Conservation (phyloP, 257 asterid species). For the Catharanthus roseus region DNA sequence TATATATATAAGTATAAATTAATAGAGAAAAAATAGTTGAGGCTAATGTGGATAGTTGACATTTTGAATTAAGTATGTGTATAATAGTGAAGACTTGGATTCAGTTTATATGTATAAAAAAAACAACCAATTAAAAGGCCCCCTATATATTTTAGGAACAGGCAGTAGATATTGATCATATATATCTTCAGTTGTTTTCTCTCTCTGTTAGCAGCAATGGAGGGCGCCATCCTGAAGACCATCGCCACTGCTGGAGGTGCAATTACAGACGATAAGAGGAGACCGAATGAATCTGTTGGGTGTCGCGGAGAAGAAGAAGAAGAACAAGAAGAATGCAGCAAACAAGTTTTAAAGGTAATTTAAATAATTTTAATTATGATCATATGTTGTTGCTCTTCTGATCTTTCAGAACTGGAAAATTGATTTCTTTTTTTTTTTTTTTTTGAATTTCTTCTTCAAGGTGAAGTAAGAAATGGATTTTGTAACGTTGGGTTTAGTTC, state of each 20-base stretch:
- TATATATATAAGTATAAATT: background rate
- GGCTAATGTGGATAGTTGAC: slow-evolving; percentile 19
- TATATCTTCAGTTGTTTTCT: no score
- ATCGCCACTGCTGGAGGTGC: background rate
- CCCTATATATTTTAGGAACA: no score
- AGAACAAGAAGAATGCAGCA: background rate
- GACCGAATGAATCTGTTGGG: background rate
- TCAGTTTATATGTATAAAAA: background rate
- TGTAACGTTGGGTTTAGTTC: no score
- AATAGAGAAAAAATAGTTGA: background rate
- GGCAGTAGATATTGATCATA: no score
- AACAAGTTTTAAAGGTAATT: slow-evolving; percentile 22
- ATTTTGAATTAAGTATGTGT: slow-evolving; percentile 13
- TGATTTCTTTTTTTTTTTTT: no score
- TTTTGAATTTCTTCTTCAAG: no score
- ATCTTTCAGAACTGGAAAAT: no score
- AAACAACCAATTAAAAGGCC: slow-evolving; percentile 1
- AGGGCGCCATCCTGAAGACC: slow-evolving; percentile 9
- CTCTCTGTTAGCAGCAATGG: slow-evolving; percentile 9
- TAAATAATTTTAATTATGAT: background rate
- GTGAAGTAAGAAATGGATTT: no score
- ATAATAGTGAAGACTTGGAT: slow-evolving; percentile 15
- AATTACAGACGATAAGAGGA: background rate
- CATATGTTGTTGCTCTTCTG: background rate
- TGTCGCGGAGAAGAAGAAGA: slow-evolving; percentile 5